Evolutionary conservation across 2,329 filamentous ascomycete genomes (phyloP), one percentile per base, ranked within the genome.

Genomic region (Colletotrichum echinochloae): DNA sequence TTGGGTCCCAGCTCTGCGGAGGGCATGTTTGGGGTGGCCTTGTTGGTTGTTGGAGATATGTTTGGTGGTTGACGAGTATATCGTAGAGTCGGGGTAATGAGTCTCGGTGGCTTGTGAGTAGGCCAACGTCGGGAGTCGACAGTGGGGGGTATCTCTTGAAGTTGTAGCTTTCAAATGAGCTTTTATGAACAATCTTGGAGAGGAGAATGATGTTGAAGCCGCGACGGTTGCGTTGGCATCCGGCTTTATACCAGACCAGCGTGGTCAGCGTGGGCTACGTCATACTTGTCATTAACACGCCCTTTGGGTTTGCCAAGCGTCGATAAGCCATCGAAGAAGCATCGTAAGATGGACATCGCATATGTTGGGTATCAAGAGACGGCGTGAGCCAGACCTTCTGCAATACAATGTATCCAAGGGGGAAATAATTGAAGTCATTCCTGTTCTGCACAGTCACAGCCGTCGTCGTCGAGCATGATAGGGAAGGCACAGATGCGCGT

Each of bases 391-490:
- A 46, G 20, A 9, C 44, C 3, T 28, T 1, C 8, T 30, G 48
- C 26, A 20, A 11, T 18, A 30, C 2, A n/a, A n/a, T n/a, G 5
- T 1, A 44, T 44, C 5, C 6, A 4, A 18, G 26, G 16, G 14
- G 23, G 5, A 12, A 18, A 5, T 23, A 12, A 41, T 23, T 44
- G 2, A 54, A 51, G 18, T 51, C 33, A 14, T 60, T 23, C 18
- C 26, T 23, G n/a, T 51, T 51, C 56, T 49, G 86, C 39, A 88
- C 84, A 0, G 86, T 88, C 1, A n/a, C n/a, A n/a, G n/a, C n/a
- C n/a, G 41, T 87, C 80, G 41, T 87, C 84, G 67, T 83, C 86
- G 0, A 85, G 87, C 87, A 89, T 89, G 72, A 88, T 85, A 23
- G 82, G 74, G 57, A 82, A 84, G 56, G 78, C 77, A 1, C 86